Evolutionary conservation across 495 filamentous ascomycete genomes (phyloP), one percentile per base, ranked within the genome.

Genomic region (Xylaria scruposa): DNA sequence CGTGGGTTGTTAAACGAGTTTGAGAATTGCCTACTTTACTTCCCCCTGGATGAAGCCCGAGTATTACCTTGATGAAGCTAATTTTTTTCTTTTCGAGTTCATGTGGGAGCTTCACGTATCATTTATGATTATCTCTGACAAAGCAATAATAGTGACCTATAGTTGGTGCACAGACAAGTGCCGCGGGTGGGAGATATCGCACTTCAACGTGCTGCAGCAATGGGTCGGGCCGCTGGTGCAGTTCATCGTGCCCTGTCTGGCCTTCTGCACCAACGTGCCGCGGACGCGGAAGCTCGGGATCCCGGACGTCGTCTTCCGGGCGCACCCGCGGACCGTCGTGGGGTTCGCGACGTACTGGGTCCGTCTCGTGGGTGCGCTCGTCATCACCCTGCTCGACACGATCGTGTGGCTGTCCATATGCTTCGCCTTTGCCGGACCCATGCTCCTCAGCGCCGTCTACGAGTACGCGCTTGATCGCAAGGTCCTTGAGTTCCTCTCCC

Each of bases 361-460:
- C 29, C 67, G 78, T 19, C 72, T 78, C 31, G 61, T 75, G 4
- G 76, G 75, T 3, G 80, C 80, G 1, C 68, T 77, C 6, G 6
- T 74, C 5, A 70, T 83, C 24, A 75, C 77, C 24, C 72, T 75
- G 9, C 36, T 81, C 17, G 79, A 83, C 65, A 83, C 81, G 7
- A 61, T 82, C 8, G 70, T 77, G 42, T 83, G 80, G 81, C 75
- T 81, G 8, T 72, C 69, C 1, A 78, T 76, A 10, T 81, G 73
- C 64, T 83, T 84, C 62, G 81, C 81, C 4, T 76, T 83, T 46
- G 77, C 81, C 0, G 78, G 82, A 0, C 83, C 82, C 0, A 84
- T 83, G 78, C 33, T 83, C 26, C 38, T 83, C 6, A 81, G 81
- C 47, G 82, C 81, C 0, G 72, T 83, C 3, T 83, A 81, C 54